These are phyloP conservation scores for Musa beccarii DNA, from an alignment of 176 grass and related monocot genomes.

Conservation along the genomic window DNA sequence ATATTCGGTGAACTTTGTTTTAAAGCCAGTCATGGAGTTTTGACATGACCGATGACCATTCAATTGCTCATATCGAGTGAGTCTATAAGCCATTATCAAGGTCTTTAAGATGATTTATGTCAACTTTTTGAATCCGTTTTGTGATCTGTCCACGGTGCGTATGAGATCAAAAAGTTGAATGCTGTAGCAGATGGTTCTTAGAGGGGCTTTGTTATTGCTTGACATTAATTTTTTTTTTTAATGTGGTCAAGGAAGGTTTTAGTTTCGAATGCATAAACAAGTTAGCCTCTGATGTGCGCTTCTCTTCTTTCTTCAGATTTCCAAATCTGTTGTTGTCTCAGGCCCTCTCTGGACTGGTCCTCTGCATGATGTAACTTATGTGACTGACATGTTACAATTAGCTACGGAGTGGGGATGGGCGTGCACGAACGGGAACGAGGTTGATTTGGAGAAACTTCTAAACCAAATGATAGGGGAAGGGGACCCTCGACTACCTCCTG, in stretches of 20 bases:
- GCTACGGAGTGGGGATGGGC: conserved; percentile 75
- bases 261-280: neutral
- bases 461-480: conserved; percentile 77
- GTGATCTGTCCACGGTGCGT: neutral
- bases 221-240: neutral
- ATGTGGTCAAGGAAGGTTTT: neutral
- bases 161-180: neutral
- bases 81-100: too few relatives aligned
- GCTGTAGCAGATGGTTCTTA: too few relatives aligned
- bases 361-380: conserved; percentile 60
- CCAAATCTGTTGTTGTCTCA: conserved; percentile 43
- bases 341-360: conserved; percentile 80
- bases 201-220: too few relatives aligned
- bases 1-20: too few relatives aligned
- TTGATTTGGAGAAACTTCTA: conserved; percentile 68
- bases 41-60: neutral
- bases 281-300: neutral
- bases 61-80: neutral
- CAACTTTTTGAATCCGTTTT: neutral
- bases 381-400: conserved; percentile 70
- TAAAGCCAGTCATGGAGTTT: too few relatives aligned
- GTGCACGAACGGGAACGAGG: conserved; percentile 33
- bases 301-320: conserved; percentile 28
- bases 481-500: conserved; percentile 58
- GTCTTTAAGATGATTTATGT: too few relatives aligned